Conservation (phyloP, 2,329 filamentous ascomycete species). For the Verticillium zaregamsianum region DNA sequence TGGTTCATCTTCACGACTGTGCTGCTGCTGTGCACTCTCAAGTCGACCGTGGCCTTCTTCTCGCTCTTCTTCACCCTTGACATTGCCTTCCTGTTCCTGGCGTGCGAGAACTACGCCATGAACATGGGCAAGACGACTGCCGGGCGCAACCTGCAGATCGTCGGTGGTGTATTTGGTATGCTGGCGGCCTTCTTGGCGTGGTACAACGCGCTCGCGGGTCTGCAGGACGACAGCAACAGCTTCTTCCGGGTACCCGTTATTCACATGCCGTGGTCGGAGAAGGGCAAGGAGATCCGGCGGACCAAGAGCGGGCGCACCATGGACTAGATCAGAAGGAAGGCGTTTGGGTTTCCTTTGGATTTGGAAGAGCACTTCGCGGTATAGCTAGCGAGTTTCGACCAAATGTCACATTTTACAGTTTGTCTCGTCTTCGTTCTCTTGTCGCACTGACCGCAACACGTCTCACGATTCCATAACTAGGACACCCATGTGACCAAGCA, state of each 20-base stretch:
- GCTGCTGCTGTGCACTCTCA: constrained; percentile 68
- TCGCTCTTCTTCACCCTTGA: constrained; percentile 73
- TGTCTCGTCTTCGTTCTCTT: too few relatives aligned
- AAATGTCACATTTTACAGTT: too few relatives aligned
- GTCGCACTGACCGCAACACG: too few relatives aligned
- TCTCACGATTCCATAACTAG: too few relatives aligned
- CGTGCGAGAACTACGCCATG: constrained; percentile 54
- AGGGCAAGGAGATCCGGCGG: constrained; percentile 57
- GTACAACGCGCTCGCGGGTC: constrained; percentile 83
- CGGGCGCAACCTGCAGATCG: constrained; percentile 53
- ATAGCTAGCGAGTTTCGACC: too few relatives aligned
- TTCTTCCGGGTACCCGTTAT: constrained; percentile 92
- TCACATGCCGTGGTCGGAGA: constrained; percentile 92
- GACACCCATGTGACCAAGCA: too few relatives aligned
- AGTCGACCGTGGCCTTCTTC: constrained; percentile 76
- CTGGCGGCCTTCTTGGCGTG: constrained; percentile 77
- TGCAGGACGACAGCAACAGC: constrained; percentile 73
- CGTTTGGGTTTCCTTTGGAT: background rate
- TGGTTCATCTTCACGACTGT: constrained; percentile 86
- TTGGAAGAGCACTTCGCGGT: too few relatives aligned
- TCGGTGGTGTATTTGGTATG: constrained; percentile 77
- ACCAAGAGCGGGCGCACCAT: constrained; percentile 39
- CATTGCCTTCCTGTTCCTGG: constrained; percentile 69
- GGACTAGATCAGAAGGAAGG: background rate
- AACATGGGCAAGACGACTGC: constrained; percentile 46